Base-by-base conservation (phyloP, 2,329 filamentous ascomycete genomes). In the Fusarium pilosicola region DNA sequence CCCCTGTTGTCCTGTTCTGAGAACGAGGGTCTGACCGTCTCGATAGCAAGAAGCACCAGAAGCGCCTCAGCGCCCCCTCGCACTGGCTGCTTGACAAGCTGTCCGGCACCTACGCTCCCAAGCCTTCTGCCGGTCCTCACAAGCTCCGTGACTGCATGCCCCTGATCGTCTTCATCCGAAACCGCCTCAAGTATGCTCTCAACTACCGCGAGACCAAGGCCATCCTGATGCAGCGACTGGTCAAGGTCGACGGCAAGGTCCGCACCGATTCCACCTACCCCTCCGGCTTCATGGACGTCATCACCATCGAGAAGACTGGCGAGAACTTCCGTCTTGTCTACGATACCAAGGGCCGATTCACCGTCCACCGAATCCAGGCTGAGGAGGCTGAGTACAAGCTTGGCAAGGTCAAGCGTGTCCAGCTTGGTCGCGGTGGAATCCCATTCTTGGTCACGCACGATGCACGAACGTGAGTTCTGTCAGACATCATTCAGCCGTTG, bases 401-500 rank as follows among this genome's bases (percentile, higher is more conserved):
- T 82, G 95, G 95, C 91, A 99, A 98, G 92, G 96, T 99, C 90
- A 98, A 98, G 94, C 93, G 96, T 84, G 96, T 99, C 76, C 96
- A 99, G 91, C 92, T 99, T 83, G 96, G 96, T 90, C 96, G 95
- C 88, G 97, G 96, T 88, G 96, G 95, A 90, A 97, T 99, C 92
- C 96, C 96, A 97, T 99, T 97, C 95, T 98, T 98, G 95, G 96
- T 99, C 94, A 99, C 96, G 95, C 96, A 99, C 94, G 96, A 99
- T 96, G 96, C 96, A 89, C 93, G 96, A 95, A 99, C 96, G 96
- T 99, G 90, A 97, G 96, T 98, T 93, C 91, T 93, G 88, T 91
- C 88, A 90, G 88, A 93, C 93, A 94, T 98, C 95, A 96, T 95
- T 98, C 96, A 98, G 96, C 92, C 96, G 96, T 98, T 98, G 96